Evolutionary conservation across 768 basidiomycete species (phyloP), one percentile per base, ranked within the genome.

Genomic region (Leucocoprinus leucothites): DNA sequence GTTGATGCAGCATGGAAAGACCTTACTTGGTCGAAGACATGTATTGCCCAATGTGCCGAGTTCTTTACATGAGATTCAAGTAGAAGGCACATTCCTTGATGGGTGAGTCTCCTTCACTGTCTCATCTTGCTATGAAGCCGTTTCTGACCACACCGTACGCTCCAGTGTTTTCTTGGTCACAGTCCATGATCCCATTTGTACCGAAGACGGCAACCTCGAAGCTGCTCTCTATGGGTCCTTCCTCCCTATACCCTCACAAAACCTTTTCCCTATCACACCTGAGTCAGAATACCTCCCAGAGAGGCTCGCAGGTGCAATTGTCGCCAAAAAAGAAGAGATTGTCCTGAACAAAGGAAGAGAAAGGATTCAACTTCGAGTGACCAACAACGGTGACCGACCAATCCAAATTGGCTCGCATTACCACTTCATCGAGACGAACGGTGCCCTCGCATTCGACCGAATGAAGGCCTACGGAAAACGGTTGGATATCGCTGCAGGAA

Each of bases 201-300:
- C 92, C 0, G 85, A 92, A 56, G 70, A 80, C 38, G 93, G 94
- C 0, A 73, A 95, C 64, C 73, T 98, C 18, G 73, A 72, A 3
- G 82, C 86, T n/a, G 95, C 96, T 0, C 77, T 99, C n/a, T 93
- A 94, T 58, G 94, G 94, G 9, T 95, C 94, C 0, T 98, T 98
- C 73, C 75, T 98, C 0, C 96, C 96, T 2, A 67, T 88, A 2
- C 96, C 95, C 0, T 67, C 80, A 0, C 68, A 80, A 9, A 74
- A 81, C 55, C 56, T 73, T 1, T 99, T 98, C 74, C 84, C 89
- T 0, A 64, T 77, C 22, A 58, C 71, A 14, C 74, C 84, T 48
- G 69, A 74, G 14, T 64, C 70, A 0, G 77, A 78, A 31, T 83
- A 86, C 60, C 66, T 77, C 2, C 72, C 72, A 8, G 79, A 81